Conservation (phyloP, 805 yeast species). For the Saturnispora diversa region DNA sequence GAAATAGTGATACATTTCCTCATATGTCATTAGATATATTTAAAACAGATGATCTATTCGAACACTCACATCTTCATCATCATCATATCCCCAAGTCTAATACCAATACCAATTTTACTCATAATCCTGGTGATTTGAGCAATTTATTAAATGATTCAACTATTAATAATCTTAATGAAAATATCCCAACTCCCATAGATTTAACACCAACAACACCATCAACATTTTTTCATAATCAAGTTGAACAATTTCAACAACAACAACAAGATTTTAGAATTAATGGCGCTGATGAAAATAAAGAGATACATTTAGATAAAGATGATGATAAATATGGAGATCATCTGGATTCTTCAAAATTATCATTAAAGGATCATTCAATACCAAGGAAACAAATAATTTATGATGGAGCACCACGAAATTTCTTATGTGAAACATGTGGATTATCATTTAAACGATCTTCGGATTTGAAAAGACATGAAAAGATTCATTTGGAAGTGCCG, state of each 20-base stretch:
- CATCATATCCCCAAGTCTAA: neutral
- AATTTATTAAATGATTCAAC: no score
- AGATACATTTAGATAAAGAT: no score
- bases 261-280: no score
- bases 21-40: conserved; percentile 2
- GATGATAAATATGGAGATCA: no score
- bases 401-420: conserved; percentile 17
- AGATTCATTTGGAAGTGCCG: conserved; percentile 61
- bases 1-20: conserved; percentile 1
- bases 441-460: conserved; percentile 59
- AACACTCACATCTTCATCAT: no score
- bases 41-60: neutral
- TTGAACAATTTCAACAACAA: conserved; percentile 1
- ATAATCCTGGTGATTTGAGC: neutral
- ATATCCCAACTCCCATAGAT: neutral
- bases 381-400: no score
- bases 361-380: no score
- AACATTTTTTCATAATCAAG: neutral
- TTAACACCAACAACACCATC: neutral
- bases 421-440: conserved; percentile 51
- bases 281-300: no score
- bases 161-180: neutral
- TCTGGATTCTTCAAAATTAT: no score
- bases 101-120: neutral
- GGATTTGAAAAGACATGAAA: conserved; percentile 67